phyloP scores from a whole-genome alignment of 176 grass and related monocot species.

The Rhynchospora tenuis region DNA sequence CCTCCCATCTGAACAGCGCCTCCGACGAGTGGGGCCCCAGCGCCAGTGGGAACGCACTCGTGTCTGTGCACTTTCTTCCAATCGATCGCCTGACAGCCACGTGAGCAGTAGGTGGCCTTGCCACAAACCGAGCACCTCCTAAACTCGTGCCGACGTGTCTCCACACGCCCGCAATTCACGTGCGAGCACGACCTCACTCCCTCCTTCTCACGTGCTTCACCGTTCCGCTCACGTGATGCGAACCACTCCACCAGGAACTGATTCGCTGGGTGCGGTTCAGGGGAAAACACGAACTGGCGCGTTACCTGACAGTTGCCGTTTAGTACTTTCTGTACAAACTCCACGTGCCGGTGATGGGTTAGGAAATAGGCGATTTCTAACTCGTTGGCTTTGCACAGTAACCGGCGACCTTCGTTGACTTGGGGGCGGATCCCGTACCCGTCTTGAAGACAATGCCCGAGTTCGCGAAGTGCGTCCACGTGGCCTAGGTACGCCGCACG shows the following conservation, averaged over 20 bases:
- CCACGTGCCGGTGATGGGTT: background rate
- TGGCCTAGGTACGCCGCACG: conserved; percentile 66
- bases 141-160: conserved; percentile 87
- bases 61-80: conserved; percentile 63
- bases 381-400: conserved; percentile 55
- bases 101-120: conserved; percentile 87
- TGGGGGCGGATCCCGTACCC: conserved; percentile 67
- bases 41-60: conserved; percentile 52
- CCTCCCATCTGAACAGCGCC: background rate
- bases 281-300: conserved; percentile 52
- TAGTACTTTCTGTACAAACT: background rate
- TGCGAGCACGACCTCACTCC: conserved; percentile 55
- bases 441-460: conserved; percentile 87
- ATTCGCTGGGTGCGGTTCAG: conserved; percentile 59
- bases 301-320: background rate
- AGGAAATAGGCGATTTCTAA: conserved; percentile 52
- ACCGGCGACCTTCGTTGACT: conserved; percentile 45
- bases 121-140: conserved; percentile 81
- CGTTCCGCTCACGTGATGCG: background rate
- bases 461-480: conserved; percentile 80
- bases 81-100: conserved; percentile 82
- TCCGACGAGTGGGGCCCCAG: conserved; percentile 35
- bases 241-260: conserved; percentile 76
- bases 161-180: conserved; percentile 47
- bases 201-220: background rate